These are phyloP conservation scores for Acanthamoeba lenticulata DNA, from an alignment of 208 protist genomes.

Conservation along the genomic window DNA sequence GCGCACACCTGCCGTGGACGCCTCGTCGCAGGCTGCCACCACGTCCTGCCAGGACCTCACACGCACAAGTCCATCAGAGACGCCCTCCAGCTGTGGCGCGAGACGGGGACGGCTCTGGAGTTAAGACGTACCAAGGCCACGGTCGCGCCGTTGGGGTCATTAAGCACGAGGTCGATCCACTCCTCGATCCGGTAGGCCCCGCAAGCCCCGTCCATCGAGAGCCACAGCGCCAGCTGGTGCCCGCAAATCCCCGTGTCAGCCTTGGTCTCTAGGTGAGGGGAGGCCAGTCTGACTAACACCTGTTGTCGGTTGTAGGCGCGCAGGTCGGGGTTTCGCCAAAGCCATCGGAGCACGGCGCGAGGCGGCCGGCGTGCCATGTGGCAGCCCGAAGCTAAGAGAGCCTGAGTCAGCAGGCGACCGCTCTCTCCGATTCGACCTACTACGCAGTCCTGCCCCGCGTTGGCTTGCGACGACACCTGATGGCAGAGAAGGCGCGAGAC, in stretches of 20 bases:
- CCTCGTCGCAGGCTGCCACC: not conserved
- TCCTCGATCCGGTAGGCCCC: not conserved
- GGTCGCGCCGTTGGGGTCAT: not conserved
- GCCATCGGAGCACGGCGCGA: not conserved
- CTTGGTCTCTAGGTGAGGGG: too few species aligned
- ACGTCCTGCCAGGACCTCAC: not conserved
- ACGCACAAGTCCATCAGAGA: not conserved
- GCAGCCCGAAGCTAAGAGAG: not conserved
- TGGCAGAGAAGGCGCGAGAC: too few species aligned
- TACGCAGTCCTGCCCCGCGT: too few species aligned
- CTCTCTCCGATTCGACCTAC: too few species aligned
- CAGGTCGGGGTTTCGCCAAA: not conserved
- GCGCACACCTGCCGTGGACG: not conserved
- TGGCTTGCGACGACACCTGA: too few species aligned
- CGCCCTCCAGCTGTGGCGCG: too few species aligned
- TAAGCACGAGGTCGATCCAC: not conserved
- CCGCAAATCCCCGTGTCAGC: too few species aligned
- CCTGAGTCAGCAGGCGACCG: not conserved
- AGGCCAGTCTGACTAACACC: too few species aligned
- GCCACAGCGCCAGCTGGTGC: not conserved
- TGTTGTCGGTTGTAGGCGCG: not conserved
- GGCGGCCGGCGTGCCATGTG: not conserved
- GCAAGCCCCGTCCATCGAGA: not conserved
- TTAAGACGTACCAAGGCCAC: not conserved
- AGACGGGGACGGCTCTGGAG: not conserved